A percentile compares a stretch with the other conserved stretches of the same genome.
phyloP scores from a whole-genome alignment of 495 filamentous ascomycete species.

The Penicillium psychrofluorescens region DNA sequence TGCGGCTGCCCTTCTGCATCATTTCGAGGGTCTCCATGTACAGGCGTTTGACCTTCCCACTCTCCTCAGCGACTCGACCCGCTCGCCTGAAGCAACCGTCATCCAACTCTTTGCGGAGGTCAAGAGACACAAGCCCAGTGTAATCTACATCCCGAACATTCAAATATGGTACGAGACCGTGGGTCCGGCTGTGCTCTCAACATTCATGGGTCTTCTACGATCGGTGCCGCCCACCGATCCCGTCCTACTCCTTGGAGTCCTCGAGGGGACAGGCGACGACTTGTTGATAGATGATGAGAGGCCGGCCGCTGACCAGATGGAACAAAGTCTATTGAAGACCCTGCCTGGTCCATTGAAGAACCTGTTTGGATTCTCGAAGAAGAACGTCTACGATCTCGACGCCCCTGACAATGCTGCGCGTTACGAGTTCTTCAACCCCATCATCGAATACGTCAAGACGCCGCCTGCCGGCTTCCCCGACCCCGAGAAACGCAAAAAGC shows the following conservation, averaged over 20 bases:
- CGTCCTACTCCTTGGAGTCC: slow-evolving; percentile 73
- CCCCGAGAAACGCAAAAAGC: slow-evolving; percentile 73
- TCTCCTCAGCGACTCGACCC: slow-evolving; percentile 61
- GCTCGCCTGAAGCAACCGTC: slow-evolving; percentile 77
- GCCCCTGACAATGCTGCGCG: slow-evolving; percentile 61
- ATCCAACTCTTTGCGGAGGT: slow-evolving; percentile 88
- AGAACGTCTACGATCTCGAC: slow-evolving; percentile 61
- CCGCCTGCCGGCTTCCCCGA: slow-evolving; percentile 81
- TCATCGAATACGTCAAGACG: slow-evolving; percentile 67
- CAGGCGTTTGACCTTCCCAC: slow-evolving; percentile 92
- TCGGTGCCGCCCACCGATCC: slow-evolving; percentile 81
- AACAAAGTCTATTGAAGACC: too few species aligned
- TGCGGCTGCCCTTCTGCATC: slow-evolving; percentile 75
- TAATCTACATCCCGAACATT: slow-evolving; percentile 88
- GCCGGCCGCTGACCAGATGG: too few species aligned
- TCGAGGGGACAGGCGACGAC: slow-evolving; percentile 55
- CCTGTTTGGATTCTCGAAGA: slow-evolving; percentile 77
- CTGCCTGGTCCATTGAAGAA: slow-evolving; percentile 53
- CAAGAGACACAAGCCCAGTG: slow-evolving; percentile 86
- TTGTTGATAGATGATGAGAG: background rate
- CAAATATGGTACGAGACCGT: slow-evolving; percentile 79
- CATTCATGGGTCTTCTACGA: slow-evolving; percentile 70
- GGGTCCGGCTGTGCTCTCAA: slow-evolving; percentile 57
- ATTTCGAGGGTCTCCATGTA: slow-evolving; percentile 88
- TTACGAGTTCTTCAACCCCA: slow-evolving; percentile 64